A percentile compares a stretch with the other conserved stretches of the same genome.
phyloP scores from a whole-genome alignment of 176 grass and related monocot genomes.

The Musa troglodytarum region DNA sequence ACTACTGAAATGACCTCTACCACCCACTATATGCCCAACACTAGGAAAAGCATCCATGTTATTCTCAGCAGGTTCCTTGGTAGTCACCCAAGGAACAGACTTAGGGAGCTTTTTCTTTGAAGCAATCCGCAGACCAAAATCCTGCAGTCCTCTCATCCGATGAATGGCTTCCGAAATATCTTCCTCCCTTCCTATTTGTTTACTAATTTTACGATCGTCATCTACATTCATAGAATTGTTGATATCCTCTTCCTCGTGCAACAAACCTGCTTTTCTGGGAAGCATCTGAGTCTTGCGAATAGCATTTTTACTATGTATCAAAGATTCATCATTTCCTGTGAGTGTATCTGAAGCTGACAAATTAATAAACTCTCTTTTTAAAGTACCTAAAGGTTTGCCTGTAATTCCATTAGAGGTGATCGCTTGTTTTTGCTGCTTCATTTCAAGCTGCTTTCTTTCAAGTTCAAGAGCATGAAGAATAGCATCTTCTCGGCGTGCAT shows the following conservation, averaged over 20 bases:
- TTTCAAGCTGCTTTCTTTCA: slow-evolving; percentile 71
- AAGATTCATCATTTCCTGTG: slow-evolving; percentile 22
- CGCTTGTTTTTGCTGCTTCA: slow-evolving; percentile 36
- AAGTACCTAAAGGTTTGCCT: slow-evolving; percentile 29
- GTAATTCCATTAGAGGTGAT: slow-evolving; percentile 32
- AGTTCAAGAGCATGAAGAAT: slow-evolving; percentile 96
- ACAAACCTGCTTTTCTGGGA: slow-evolving; percentile 39
- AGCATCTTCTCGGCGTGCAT: slow-evolving; percentile 94
- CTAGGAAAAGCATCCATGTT: slow-evolving; percentile 35
- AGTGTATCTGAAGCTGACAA: slow-evolving; percentile 20
- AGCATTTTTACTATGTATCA: slow-evolving; percentile 12
- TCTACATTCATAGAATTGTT: background rate
- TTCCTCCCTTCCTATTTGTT: slow-evolving; percentile 36
- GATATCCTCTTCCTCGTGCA: slow-evolving; percentile 31
- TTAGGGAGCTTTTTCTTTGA: slow-evolving; percentile 40
- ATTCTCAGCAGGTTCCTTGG: slow-evolving; percentile 28
- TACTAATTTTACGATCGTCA: slow-evolving; percentile 10
- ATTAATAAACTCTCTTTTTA: slow-evolving; percentile 23
- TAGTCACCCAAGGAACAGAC: slow-evolving; percentile 23
- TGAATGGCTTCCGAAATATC: slow-evolving; percentile 26
- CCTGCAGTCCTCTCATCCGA: slow-evolving; percentile 31
- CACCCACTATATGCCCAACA: slow-evolving; percentile 25
- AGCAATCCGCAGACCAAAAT: slow-evolving; percentile 38
- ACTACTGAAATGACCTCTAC: slow-evolving; percentile 26
- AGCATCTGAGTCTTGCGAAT: slow-evolving; percentile 26